These are phyloP conservation scores for Lathyrus sativus DNA, from an alignment of 306 rosid genomes.

Conservation along the genomic window DNA sequence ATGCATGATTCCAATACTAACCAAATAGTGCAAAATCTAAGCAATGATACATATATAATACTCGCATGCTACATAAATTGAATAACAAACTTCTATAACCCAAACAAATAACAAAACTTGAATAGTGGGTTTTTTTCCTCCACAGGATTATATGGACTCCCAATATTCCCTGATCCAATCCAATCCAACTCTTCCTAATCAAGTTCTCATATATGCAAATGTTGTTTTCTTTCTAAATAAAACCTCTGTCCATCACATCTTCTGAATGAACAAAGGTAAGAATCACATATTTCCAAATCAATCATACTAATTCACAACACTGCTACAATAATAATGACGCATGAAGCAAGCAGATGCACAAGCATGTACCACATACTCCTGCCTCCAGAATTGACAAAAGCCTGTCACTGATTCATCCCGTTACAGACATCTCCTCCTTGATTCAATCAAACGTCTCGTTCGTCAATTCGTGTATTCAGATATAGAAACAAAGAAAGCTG, in stretches of 20 bases:
- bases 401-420: conserved; percentile 25
- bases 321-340: conserved; percentile 44
- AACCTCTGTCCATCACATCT: conserved; percentile 44
- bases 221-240: conserved; percentile 37
- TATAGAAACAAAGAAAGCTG: conserved; percentile 18
- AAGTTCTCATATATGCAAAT: conserved; percentile 48
- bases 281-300: conserved; percentile 51
- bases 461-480: conserved; percentile 47
- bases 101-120: conserved; percentile 46
- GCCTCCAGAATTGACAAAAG: conserved; percentile 40
- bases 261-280: conserved; percentile 47
- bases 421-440: conserved; percentile 36
- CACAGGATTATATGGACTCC: conserved; percentile 38
- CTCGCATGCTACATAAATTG: conserved; percentile 33
- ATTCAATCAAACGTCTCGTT: conserved; percentile 39
- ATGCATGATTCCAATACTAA: conserved; percentile 25
- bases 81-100: conserved; percentile 38
- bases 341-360: conserved; percentile 44
- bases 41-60: conserved; percentile 21
- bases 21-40: conserved; percentile 2
- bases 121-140: conserved; percentile 38
- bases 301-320: conserved; percentile 60
- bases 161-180: conserved; percentile 39
- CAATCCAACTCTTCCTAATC: conserved; percentile 45
- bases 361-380: conserved; percentile 40